Evolutionary conservation across 1,284 basidiomycete genomes (phyloP).

Genomic region (Mycena sp.): DNA sequence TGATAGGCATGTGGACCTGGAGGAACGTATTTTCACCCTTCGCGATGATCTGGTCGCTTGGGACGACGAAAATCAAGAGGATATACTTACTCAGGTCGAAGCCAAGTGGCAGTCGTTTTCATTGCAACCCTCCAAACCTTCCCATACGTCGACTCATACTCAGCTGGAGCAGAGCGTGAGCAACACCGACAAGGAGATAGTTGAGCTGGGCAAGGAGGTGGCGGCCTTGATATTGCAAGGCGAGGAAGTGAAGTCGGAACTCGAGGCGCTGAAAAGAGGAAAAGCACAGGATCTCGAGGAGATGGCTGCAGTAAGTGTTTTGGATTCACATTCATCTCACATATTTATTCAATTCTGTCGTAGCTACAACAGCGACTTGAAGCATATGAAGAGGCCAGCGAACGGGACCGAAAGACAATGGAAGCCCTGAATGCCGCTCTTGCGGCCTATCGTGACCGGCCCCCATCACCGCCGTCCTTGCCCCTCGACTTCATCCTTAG

Average conservation of each 20-base stretch:
- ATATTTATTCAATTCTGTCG: neutral
- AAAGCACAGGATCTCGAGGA: conserved; percentile 41
- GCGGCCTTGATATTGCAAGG: conserved; percentile 46
- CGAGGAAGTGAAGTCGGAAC: conserved; percentile 39
- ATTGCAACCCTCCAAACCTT: neutral
- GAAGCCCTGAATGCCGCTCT: conserved; percentile 53
- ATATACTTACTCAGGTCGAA: conserved; percentile 50
- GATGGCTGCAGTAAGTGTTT: conserved; percentile 40
- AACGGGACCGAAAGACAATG: conserved; percentile 43
- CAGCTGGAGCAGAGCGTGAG: conserved; percentile 35
- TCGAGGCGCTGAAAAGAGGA: conserved; percentile 41
- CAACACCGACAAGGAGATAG: conserved; percentile 45
- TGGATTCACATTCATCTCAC: neutral
- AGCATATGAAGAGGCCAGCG: conserved; percentile 31
- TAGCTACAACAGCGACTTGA: conserved; percentile 41
- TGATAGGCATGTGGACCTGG: conserved; percentile 51
- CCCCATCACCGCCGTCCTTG: conserved; percentile 41
- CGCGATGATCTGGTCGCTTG: conserved; percentile 55
- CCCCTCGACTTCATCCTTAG: conserved; percentile 53
- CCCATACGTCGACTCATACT: neutral
- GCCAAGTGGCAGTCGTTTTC: conserved; percentile 28
- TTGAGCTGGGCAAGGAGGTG: conserved; percentile 49
- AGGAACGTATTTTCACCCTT: conserved; percentile 48
- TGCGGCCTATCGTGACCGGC: conserved; percentile 46
- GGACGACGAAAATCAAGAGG: conserved; percentile 33